Evolutionary conservation across 2,329 filamentous ascomycete genomes (phyloP), one percentile per base, ranked within the genome.

Genomic region (Trichoderma hamatum): DNA sequence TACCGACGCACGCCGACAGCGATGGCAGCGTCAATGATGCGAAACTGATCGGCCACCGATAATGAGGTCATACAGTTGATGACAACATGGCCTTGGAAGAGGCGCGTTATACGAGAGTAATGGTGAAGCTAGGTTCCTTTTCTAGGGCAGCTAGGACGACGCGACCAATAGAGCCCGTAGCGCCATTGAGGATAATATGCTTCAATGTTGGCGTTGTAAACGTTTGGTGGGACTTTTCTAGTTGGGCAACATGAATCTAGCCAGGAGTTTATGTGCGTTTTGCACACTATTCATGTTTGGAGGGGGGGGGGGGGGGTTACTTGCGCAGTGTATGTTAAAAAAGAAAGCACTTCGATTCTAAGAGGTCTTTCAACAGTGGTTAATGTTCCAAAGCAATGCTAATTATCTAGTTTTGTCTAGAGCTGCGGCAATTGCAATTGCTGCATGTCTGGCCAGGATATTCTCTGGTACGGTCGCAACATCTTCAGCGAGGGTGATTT

Each of bases 1-100:
- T 86, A 86, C 16, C 84, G 80, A 71, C 84, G 80, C 3, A 88
- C 84, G 14, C 84, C 83, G 2, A 84, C 85, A 11, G 80, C 79
- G 32, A 85, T 80, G 36, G 84, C 82, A 2, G 84, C 86, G 64
- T 87, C 82, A 56, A 87, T 82, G 69, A 88, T 76, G 43, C 79
- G 79, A 26, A 77, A 76, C 72, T 88, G 85, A 0, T 81, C 75
- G 28, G 78, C 80, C 28, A 70, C 58, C 13, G 63, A 68, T 7
- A 61, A 46, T 13, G 68, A 61, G 1, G 69, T 71, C 62, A 87
- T 78, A 6, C 82, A 78, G 28, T 80, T 82, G 49, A 88, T 71
- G n/a, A 73, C 49, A 7, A 70, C 72, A 68, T 46, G 2, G 59
- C 36, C 21, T 62, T 62, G 21, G 59, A 43, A 62, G 59, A 62